Conservation (phyloP, 768 basidiomycete genomes). For the Cystobasidium ongulense region DNA sequence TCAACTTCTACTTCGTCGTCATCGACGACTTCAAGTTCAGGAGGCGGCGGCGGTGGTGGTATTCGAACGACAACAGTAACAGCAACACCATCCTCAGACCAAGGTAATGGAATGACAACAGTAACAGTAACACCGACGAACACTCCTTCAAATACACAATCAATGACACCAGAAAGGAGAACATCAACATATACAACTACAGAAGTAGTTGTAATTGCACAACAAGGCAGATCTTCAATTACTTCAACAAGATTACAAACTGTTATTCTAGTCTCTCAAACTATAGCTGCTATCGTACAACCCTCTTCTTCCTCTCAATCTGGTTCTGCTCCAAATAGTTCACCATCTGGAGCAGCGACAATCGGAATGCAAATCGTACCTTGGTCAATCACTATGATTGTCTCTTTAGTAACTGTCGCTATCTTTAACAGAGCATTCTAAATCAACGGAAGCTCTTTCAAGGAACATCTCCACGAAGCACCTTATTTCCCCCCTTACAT, state of each 20-base stretch:
- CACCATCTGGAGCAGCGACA: not conserved
- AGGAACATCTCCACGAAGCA: not conserved
- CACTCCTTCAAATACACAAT: not conserved
- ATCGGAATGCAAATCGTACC: not conserved
- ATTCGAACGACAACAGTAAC: not conserved
- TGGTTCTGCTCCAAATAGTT: not conserved
- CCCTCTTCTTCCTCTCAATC: not conserved
- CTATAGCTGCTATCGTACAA: slow-evolving; percentile 7
- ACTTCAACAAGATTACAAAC: slow-evolving; percentile 17
- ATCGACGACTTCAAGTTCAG: not conserved
- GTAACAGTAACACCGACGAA: slow-evolving; percentile 9
- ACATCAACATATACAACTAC: slow-evolving; percentile 18
- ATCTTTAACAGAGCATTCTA: not conserved
- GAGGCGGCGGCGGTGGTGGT: not conserved
- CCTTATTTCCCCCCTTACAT: not conserved
- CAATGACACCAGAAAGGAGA: not conserved
- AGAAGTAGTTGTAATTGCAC: slow-evolving; percentile 11
- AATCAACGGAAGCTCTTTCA: not conserved
- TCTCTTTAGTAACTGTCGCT: not conserved
- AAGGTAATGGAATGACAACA: not conserved
- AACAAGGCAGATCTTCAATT: not conserved
- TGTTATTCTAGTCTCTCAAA: slow-evolving; percentile 15
- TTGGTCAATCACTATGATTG: not conserved
- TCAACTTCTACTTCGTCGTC: not conserved
- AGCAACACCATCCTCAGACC: not conserved